Conservation (phyloP, 2,329 filamentous ascomycete genomes). For the Ceratocystis papillata region DNA sequence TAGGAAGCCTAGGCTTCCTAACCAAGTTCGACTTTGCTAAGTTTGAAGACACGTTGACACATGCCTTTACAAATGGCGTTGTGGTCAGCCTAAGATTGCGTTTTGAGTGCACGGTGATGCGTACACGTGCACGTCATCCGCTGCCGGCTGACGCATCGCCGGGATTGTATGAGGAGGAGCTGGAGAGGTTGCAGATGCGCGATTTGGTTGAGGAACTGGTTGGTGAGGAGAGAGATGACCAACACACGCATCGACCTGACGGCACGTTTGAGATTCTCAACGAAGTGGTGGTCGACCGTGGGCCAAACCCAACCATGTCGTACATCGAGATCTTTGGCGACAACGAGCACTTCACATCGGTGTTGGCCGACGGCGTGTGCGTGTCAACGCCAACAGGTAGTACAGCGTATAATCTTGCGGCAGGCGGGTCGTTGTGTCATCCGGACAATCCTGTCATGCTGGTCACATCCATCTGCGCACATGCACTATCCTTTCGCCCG, state of each 20-base stretch:
- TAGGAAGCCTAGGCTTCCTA: constrained; percentile 86
- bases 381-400: constrained; percentile 90
- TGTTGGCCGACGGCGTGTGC: constrained; percentile 86
- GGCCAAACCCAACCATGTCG: constrained; percentile 90
- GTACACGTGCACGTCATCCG: constrained; percentile 45
- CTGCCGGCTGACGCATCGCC: constrained; percentile 21
- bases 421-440: constrained; percentile 89
- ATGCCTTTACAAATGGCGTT: constrained; percentile 69
- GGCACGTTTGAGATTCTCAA: constrained; percentile 85
- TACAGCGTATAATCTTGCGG: constrained; percentile 90
- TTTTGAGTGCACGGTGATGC: constrained; percentile 91
- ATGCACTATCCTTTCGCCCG: constrained; percentile 90
- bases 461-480: constrained; percentile 85
- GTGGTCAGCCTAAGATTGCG: constrained; percentile 77
- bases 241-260: constrained; percentile 74
- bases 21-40: constrained; percentile 90
- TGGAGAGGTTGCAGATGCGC: constrained; percentile 36
- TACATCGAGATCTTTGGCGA: constrained; percentile 87
- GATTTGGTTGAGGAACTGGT: constrained; percentile 85
- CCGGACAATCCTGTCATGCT: constrained; percentile 95
- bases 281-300: constrained; percentile 90
- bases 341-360: constrained; percentile 87
- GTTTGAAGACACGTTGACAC: constrained; percentile 56
- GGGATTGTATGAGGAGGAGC: constrained; percentile 31
- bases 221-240: constrained; percentile 72